Evolutionary conservation across 139 green algal species (phyloP).

Genomic region (Coccomyxa sp.): DNA sequence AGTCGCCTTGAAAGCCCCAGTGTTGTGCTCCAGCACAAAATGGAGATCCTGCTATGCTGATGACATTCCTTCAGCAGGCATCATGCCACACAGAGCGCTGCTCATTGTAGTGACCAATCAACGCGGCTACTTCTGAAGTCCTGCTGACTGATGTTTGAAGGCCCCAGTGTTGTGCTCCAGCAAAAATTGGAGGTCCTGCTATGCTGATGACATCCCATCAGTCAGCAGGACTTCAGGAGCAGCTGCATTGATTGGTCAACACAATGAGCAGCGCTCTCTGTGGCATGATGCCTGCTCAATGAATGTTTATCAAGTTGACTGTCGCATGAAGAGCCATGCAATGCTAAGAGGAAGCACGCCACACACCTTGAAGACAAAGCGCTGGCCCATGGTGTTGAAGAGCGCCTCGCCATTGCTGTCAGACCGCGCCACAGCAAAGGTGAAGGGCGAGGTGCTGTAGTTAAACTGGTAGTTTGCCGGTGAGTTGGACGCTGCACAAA

Average conservation of each 20-base stretch:
- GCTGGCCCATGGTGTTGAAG: constrained; percentile 23
- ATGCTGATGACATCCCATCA: neutral
- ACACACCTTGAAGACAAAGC: constrained; percentile 24
- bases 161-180: neutral
- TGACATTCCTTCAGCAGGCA: neutral
- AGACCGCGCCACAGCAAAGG: neutral
- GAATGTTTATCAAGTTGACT: neutral
- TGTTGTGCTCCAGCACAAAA: neutral
- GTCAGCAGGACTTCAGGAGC: too few species aligned
- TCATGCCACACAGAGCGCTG: too few species aligned
- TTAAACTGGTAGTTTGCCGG: constrained; percentile 4
- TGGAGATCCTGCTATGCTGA: neutral
- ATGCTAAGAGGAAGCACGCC: neutral
- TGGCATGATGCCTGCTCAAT: too few species aligned
- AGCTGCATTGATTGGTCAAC: neutral
- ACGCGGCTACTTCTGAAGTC: too few species aligned
- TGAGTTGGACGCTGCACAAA: neutral
- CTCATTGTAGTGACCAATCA: neutral
- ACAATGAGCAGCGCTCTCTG: neutral
- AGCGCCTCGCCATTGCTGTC: neutral
- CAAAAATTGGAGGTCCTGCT: neutral
- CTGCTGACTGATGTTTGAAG: too few species aligned
- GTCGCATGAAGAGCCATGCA: neutral
- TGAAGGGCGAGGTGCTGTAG: constrained; percentile 16
- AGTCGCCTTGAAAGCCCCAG: too few species aligned